Percentiles rank a stretch among this genome's conserved stretches.
These are phyloP conservation scores for Phytopythium mirpurense DNA, from an alignment of 352 stramenopile genomes.

Conservation along the genomic window DNA sequence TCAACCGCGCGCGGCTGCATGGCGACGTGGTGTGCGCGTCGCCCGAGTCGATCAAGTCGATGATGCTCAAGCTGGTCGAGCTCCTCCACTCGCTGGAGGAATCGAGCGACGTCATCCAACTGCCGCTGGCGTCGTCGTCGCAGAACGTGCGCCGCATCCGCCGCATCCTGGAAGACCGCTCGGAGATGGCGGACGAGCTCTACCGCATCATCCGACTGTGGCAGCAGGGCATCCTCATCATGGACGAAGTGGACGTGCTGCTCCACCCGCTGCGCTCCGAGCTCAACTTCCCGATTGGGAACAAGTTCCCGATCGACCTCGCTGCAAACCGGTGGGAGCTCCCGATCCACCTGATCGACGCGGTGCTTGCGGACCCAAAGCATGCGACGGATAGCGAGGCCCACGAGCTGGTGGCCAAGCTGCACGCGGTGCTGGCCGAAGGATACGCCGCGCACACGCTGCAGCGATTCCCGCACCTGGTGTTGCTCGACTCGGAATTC, in stretches of 20 bases:
- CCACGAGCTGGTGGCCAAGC: conserved; percentile 30
- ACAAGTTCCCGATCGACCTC: conserved; percentile 89
- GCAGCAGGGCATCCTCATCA: conserved; percentile 92
- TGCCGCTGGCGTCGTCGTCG: conserved; percentile 49
- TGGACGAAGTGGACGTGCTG: conserved; percentile 92
- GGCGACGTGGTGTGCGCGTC: conserved; percentile 97
- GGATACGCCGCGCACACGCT: conserved; percentile 93
- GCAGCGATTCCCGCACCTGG: conserved; percentile 96
- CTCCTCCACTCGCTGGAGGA: conserved; percentile 89
- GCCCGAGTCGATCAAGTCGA: conserved; percentile 98
- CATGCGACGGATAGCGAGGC: background rate
- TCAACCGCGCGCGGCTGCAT: conserved; percentile 88
- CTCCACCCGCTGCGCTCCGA: conserved; percentile 89
- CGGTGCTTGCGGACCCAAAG: conserved; percentile 67
- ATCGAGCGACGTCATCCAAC: conserved; percentile 62
- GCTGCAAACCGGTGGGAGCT: conserved; percentile 90
- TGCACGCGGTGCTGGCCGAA: conserved; percentile 89
- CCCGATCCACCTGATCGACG: conserved; percentile 93
- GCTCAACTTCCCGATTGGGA: conserved; percentile 90
- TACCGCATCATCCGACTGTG: conserved; percentile 85
- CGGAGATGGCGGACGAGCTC: conserved; percentile 89
- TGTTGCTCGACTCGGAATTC: conserved; percentile 95
- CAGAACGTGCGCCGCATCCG: conserved; percentile 71
- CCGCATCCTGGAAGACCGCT: conserved; percentile 67
- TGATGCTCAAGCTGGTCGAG: conserved; percentile 98